A percentile compares a stretch with the other conserved stretches of the same genome.
Evolutionary conservation across 106 monocot species (phyloP).

Genomic region (Apostasia ramifera): DNA sequence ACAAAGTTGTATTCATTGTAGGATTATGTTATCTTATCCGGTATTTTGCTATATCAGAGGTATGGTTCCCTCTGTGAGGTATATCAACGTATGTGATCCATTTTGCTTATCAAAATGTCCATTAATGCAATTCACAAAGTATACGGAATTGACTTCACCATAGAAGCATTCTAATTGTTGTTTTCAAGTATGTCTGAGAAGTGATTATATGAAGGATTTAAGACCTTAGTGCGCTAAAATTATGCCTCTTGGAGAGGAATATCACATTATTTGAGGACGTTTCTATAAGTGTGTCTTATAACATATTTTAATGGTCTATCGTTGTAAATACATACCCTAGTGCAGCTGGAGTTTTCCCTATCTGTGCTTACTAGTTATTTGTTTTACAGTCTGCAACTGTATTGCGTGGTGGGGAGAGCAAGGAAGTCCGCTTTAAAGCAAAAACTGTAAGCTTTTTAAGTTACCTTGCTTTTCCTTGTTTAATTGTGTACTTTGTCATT

Average conservation of each 20-base stretch:
- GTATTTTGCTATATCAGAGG: neutral
- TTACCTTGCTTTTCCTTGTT: neutral
- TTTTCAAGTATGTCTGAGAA: neutral
- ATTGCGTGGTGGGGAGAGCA: conserved; percentile 62
- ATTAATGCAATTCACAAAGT: neutral
- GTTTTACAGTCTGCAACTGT: conserved; percentile 46
- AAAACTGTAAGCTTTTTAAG: conserved; percentile 70
- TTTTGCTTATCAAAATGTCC: neutral
- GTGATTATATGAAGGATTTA: neutral
- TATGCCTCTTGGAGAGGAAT: no score
- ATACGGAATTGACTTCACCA: neutral
- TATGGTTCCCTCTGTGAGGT: no score
- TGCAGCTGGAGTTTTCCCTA: neutral
- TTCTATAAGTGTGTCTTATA: no score
- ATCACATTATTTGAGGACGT: no score
- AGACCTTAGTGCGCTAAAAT: neutral
- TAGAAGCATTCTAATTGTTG: neutral
- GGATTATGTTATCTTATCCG: neutral
- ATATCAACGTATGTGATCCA: no score
- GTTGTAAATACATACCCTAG: no score
- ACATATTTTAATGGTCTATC: no score
- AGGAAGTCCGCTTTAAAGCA: conserved; percentile 80
- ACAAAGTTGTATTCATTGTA: neutral
- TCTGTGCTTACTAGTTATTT: neutral
- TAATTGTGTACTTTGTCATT: neutral